Percentiles rank a stretch among this genome's conserved stretches.
Evolutionary conservation across 768 basidiomycete species (phyloP).

Genomic region (Albatrellus ellisii): DNA sequence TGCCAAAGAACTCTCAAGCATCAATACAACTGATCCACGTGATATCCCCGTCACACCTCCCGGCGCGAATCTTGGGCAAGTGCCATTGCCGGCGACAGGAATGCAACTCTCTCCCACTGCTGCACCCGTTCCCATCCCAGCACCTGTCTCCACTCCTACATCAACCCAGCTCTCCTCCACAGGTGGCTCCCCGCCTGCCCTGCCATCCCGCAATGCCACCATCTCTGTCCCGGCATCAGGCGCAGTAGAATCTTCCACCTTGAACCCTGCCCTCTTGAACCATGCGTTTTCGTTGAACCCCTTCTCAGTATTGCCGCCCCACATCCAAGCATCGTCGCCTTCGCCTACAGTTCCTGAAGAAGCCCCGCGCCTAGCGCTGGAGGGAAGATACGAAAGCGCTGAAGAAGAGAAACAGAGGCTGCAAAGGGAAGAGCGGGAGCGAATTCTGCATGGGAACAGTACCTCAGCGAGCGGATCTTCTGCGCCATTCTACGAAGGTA

Average conservation of each 20-base stretch:
- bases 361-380: slow-evolving; percentile 6
- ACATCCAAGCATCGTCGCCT: slow-evolving; percentile 1
- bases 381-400: slow-evolving; percentile 30
- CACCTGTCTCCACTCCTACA: slow-evolving; percentile 1
- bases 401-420: slow-evolving; percentile 59
- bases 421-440: slow-evolving; percentile 38
- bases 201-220: slow-evolving; percentile 5
- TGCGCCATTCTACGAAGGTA: slow-evolving; percentile 25
- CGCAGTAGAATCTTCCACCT: slow-evolving; percentile 7
- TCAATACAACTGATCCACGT: slow-evolving; percentile 23
- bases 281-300: slow-evolving; percentile 19
- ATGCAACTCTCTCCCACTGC: slow-evolving; percentile 6
- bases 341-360: slow-evolving; percentile 15
- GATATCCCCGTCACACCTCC: slow-evolving; percentile 32
- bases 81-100: slow-evolving; percentile 8
- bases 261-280: slow-evolving; percentile 20
- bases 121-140: slow-evolving; percentile 1
- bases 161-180: no score
- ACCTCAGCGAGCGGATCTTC: slow-evolving; percentile 4
- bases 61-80: slow-evolving; percentile 6
- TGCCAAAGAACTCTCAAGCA: slow-evolving; percentile 53
- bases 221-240: slow-evolving; percentile 22
- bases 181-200: no score
- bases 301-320: no score
- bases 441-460: slow-evolving; percentile 20